Percentiles rank a stretch among this genome's conserved stretches.
phyloP scores from a whole-genome alignment of 164 flowering plant genomes.

The Cinnamomum micranthum region DNA sequence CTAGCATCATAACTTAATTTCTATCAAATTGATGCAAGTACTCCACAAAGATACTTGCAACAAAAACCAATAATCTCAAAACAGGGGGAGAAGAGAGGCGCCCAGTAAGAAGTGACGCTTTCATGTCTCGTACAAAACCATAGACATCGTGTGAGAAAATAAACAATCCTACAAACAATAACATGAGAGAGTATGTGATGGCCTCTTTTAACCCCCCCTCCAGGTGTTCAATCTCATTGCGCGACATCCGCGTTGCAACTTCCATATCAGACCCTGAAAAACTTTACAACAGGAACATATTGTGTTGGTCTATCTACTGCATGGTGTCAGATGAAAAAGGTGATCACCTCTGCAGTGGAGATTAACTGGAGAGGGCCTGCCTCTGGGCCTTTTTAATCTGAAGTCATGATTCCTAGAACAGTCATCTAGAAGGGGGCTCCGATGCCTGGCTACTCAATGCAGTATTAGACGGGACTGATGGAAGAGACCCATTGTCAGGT shows the following conservation, averaged over 20 bases:
- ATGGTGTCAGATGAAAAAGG: slow-evolving; percentile 10
- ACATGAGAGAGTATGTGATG: not conserved
- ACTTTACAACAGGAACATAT: slow-evolving; percentile 9
- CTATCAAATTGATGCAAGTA: not conserved
- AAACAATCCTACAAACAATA: not conserved
- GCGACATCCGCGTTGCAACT: not conserved
- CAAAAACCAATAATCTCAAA: not conserved
- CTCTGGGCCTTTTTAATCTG: not conserved
- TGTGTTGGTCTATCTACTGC: slow-evolving; percentile 3
- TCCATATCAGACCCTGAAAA: no score
- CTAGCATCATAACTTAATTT: not conserved
- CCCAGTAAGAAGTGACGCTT: not conserved
- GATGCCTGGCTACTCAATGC: slow-evolving; percentile 54
- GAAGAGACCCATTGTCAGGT: slow-evolving; percentile 43
- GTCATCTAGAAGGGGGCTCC: slow-evolving; percentile 35
- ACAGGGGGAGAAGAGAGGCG: not conserved
- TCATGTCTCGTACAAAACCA: no score
- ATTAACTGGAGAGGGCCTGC: not conserved
- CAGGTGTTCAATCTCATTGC: not conserved
- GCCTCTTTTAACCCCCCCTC: no score
- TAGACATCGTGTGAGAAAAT: no score
- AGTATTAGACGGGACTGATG: slow-evolving; percentile 40
- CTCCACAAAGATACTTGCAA: not conserved
- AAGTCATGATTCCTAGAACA: not conserved
- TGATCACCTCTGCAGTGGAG: slow-evolving; percentile 9